Evolutionary conservation across 768 basidiomycete genomes (phyloP), one percentile per base, ranked within the genome.

Genomic region (Amanita rubescens): DNA sequence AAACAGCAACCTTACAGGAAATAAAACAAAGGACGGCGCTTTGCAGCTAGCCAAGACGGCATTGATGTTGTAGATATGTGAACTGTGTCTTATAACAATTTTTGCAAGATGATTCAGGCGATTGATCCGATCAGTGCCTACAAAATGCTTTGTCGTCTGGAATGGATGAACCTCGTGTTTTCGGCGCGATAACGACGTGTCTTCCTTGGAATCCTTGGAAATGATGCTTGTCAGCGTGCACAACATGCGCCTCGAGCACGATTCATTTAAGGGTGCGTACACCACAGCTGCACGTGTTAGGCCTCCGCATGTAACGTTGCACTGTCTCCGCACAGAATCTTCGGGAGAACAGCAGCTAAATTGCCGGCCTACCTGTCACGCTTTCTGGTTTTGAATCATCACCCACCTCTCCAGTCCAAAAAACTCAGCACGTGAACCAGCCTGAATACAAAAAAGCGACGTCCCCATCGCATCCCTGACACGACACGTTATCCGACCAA

Each of bases 11-110:
- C 24, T 15, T 45, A 17, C 58, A 92, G 90, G 90, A 22, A 94
- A 94, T 68, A 84, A 87, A 67, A 93, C 94, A 1, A 89, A 81
- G 71, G 90, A 90, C 37, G 95, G 95, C 20, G 90, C 89, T 1
- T 68, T 97, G 61, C 70, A 75, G 62, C 81, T 97, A 64, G 94
- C 94, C 5, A 75, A 74, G 67, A 70, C 77, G 56, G 87, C 90
- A 19, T 68, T 94, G 55, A 61, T 62, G 10, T 63, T 73, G 68
- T 77, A 60, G 65, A 50, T 50, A 24, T 20, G 47, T 35, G 20
- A 22, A 14, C 30, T 17, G 5, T 32, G 33, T 15, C 20, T 10
- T 47, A 15, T 12, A n/a, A 35, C 4, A 11, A n/a, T n/a, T n/a
- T n/a, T n/a, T n/a, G n/a, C n/a, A n/a, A n/a, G n/a, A n/a, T n/a